Evolutionary conservation across 768 basidiomycete genomes (phyloP).

Genomic region (Mycena vitilis): DNA sequence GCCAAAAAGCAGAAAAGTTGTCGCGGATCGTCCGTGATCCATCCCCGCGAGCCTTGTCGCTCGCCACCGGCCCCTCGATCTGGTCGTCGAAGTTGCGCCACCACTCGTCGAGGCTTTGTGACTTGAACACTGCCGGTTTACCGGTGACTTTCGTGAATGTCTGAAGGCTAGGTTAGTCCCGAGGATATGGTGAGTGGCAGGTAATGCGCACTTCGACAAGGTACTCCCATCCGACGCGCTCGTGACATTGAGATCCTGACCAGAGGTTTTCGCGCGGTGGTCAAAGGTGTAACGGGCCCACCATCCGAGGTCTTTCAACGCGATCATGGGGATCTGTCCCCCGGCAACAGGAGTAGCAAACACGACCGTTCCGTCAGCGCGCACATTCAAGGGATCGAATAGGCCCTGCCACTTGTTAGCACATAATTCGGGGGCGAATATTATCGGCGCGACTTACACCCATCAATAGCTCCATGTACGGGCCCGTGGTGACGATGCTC

Average conservation of each 20-base stretch:
- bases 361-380: slow-evolving; percentile 53
- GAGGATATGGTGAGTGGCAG: too few relatives aligned
- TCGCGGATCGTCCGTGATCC: slow-evolving; percentile 22
- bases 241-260: slow-evolving; percentile 52
- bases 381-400: slow-evolving; percentile 33
- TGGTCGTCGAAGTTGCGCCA: slow-evolving; percentile 34
- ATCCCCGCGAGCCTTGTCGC: slow-evolving; percentile 16
- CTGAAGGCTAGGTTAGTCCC: background rate
- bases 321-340: slow-evolving; percentile 53
- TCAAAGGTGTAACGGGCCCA: slow-evolving; percentile 55
- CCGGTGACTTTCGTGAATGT: slow-evolving; percentile 34
- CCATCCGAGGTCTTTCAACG: slow-evolving; percentile 53
- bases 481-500: slow-evolving; percentile 29
- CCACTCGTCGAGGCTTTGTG: slow-evolving; percentile 25
- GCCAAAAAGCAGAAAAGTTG: slow-evolving; percentile 44
- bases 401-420: too few relatives aligned
- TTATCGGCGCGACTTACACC: background rate
- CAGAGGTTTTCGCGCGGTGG: slow-evolving; percentile 49
- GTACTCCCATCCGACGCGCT: slow-evolving; percentile 51
- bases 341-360: slow-evolving; percentile 51
- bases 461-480: slow-evolving; percentile 27
- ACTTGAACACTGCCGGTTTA: slow-evolving; percentile 26
- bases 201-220: slow-evolving; percentile 41
- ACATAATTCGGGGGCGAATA: too few relatives aligned
- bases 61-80: slow-evolving; percentile 16